Evolutionary conservation across 176 grass and related monocot genomes (phyloP).

Genomic region (Avena atlantica): DNA sequence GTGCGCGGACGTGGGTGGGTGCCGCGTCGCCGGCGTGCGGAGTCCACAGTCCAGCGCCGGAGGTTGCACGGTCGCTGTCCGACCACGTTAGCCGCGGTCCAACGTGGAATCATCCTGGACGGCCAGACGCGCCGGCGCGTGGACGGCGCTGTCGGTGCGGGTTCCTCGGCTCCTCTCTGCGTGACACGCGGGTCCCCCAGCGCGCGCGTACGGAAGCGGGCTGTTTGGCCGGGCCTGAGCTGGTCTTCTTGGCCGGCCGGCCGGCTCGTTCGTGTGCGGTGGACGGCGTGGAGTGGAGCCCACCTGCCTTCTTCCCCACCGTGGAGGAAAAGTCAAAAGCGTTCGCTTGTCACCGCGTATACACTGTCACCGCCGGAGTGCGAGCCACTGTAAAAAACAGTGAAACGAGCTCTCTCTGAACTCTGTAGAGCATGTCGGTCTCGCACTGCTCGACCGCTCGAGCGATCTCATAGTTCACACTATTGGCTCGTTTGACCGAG

Average conservation of each 20-base stretch:
- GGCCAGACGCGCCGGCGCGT: background rate
- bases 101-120: slow-evolving; percentile 46
- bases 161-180: background rate
- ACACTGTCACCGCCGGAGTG: background rate
- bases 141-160: slow-evolving; percentile 55
- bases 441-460: too few species aligned
- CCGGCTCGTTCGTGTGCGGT: background rate
- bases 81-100: slow-evolving; percentile 25
- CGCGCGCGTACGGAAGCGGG: background rate
- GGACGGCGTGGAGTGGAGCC: background rate
- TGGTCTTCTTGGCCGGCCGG: too few species aligned
- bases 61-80: slow-evolving; percentile 67
- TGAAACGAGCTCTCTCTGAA: background rate
- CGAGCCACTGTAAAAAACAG: background rate
- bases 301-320: background rate
- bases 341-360: background rate
- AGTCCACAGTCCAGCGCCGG: background rate
- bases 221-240: too few species aligned
- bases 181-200: slow-evolving; percentile 6
- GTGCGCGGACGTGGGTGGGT: slow-evolving; percentile 10
- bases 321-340: background rate
- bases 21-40: background rate
- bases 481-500: background rate
- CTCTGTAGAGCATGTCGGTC: background rate
- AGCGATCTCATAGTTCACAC: too few species aligned